Evolutionary conservation across 2,329 filamentous ascomycete genomes (phyloP), one percentile per base, ranked within the genome.

Genomic region (Fusarium sulawesiense): DNA sequence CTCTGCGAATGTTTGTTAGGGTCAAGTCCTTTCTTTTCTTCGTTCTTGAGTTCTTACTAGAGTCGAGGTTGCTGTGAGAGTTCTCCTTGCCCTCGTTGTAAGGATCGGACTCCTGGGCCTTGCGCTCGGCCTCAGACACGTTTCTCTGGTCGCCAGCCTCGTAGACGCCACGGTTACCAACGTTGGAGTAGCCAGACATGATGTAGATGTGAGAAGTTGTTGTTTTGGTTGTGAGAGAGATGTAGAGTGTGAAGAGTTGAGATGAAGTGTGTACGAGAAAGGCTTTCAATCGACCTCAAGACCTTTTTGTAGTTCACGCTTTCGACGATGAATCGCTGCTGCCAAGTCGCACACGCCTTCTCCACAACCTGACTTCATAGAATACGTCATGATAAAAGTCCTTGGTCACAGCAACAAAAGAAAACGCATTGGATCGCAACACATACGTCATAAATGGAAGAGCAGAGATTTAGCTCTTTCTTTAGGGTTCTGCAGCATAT

Each of bases 81-180:
- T 92, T 84, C 62, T 85, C 79, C 78, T 91, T 84, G 74, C 93
- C 93, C 82, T 95, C 91, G 66, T 94, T 83, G 82, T 88, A 96
- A 64, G 89, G 85, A 82, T 88, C 96, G 63, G 89, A 85, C 54
- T 87, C 82, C 21, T 85, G 80, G 44, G 84, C 83, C 25, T 85
- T 78, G 40, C 76, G 46, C 75, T 88, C 83, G 4, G 86, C 84
- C 63, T 86, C 77, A 66, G 88, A 86, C 66, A 81, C 78, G 78
- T 89, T 93, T 75, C 88, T 87, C 85, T 96, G 92, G 81, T 96
- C 92, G 62, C 89, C 91, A 60, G 86, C 90, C 82, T 94, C 91
- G 82, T 96, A 94, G 78, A 93, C 82, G 65, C 81, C 78, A 68
- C 81, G 75, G 78, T 83, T 85, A 73, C 92, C 93, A 77, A 95